Percentiles rank a stretch among this genome's conserved stretches.
Evolutionary conservation across 2,329 filamentous ascomycete genomes (phyloP).

Genomic region (Esteya vermicola): DNA sequence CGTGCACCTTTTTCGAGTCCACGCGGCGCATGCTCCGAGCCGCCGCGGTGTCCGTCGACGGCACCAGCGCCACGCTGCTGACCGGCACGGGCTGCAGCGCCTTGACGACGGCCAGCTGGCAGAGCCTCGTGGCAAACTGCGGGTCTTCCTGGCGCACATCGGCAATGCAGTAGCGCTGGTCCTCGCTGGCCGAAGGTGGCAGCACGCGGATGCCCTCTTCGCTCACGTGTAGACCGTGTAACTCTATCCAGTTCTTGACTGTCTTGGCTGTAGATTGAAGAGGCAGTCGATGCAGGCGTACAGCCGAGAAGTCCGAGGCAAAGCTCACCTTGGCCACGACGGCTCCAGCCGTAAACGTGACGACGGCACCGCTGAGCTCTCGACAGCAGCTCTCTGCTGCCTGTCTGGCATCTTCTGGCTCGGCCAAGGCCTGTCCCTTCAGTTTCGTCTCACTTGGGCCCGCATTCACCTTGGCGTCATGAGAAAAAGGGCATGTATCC

Average conservation of each 20-base stretch:
- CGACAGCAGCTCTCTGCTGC: constrained; percentile 1
- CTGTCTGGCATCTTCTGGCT: too few relatives aligned
- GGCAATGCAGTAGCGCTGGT: constrained; percentile 9
- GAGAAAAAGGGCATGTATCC: too few relatives aligned
- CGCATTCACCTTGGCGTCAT: too few relatives aligned
- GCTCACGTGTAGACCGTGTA: not conserved
- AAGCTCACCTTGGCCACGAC: constrained; percentile 15
- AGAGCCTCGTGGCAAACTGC: constrained; percentile 12
- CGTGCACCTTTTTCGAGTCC: constrained; percentile 20
- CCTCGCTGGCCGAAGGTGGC: not conserved
- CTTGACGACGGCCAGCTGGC: constrained; percentile 5
- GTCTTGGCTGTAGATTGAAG: constrained; percentile 7
- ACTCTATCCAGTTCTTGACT: constrained; percentile 11
- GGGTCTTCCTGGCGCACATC: constrained; percentile 15
- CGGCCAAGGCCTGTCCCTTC: too few relatives aligned
- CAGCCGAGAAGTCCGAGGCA: constrained; percentile 21
- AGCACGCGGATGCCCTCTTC: not conserved
- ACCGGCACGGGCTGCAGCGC: not conserved
- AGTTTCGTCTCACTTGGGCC: too few relatives aligned
- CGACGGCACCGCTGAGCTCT: not conserved
- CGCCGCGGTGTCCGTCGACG: constrained; percentile 5
- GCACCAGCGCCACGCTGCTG: not conserved
- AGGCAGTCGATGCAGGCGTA: constrained; percentile 18
- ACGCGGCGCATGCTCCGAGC: constrained; percentile 15
- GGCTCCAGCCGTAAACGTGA: constrained; percentile 7